Evolutionary conservation across 495 filamentous ascomycete genomes (phyloP), one percentile per base, ranked within the genome.

Genomic region (Tetracladium marchalianum): DNA sequence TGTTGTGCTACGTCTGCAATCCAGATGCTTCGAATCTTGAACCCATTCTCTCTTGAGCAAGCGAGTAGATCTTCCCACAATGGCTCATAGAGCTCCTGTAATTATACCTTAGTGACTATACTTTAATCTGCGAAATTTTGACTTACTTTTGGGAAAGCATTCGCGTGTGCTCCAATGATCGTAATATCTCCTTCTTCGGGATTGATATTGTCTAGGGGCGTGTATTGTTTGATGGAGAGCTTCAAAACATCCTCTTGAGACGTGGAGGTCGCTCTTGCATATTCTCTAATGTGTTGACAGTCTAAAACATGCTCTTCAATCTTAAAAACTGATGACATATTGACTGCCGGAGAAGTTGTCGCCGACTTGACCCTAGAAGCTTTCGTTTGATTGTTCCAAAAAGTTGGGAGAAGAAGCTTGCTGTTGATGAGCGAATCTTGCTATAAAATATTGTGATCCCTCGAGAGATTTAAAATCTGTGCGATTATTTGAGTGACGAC

Each of bases 211-310:
- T 80, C 72, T 17, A 76, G 56, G 1, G 87, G 86, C 8, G 74
- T 82, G 61, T 95, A 95, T 61, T 93, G 87, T 64, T 94, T 95
- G 45, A 94, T 71, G 27, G 75, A 75, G 4, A 94, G 64, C 41
- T 79, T 60, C 16, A 92, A 67, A 0, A 73, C 62, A 31, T 77
- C 77, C 51, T 87, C 77, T 49, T 84, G 77, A 31, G 68, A 69
- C 50, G 71, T 61, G 10, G 79, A 72, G 7, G 80, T 85, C 9
- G 77, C 81, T 32, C 68, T 62, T 8, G 79, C 70, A 56, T 84
- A 88, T 53, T 89, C 84, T 49, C 87, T 71, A 54, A 87, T 73
- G 62, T 90, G 83, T 56, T 85, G 75, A 46, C 71, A 67, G 16
- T 76, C 69, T 53, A 87, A 61, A 19, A 67, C 63, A 64, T 89